phyloP scores from a whole-genome alignment of 2,329 filamentous ascomycete species.

The Blastomyces parvus region DNA sequence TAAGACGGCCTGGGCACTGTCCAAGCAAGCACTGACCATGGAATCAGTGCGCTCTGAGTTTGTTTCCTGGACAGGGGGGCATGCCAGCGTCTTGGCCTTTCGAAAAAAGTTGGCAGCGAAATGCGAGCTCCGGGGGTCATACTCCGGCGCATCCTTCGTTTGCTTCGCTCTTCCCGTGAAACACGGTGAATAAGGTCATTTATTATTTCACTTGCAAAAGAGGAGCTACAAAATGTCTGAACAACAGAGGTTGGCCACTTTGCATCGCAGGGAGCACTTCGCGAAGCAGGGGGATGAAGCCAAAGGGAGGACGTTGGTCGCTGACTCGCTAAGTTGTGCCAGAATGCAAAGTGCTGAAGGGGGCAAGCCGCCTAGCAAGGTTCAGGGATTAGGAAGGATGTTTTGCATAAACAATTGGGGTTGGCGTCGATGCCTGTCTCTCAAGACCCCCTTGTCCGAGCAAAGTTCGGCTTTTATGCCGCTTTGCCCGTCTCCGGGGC shows the following conservation, averaged over 20 bases:
- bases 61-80: background rate
- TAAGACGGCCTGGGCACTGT: background rate
- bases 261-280: background rate
- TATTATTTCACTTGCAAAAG: background rate
- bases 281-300: background rate
- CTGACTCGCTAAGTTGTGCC: background rate
- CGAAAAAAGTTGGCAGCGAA: slow-evolving; percentile 1
- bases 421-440: background rate
- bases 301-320: background rate
- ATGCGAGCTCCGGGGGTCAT: background rate
- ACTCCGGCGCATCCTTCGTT: background rate
- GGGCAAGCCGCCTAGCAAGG: background rate
- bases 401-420: slow-evolving; percentile 1
- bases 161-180: background rate
- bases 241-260: background rate
- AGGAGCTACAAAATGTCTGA: background rate
- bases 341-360: background rate
- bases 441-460: background rate
- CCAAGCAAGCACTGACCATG: slow-evolving; percentile 5
- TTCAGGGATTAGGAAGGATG: background rate
- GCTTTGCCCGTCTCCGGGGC: no score
- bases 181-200: background rate
- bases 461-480: background rate
- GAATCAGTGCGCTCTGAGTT: background rate
- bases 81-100: background rate